Base-by-base conservation (phyloP, 2,329 filamentous ascomycete genomes). In the Colletotrichum lentis region DNA sequence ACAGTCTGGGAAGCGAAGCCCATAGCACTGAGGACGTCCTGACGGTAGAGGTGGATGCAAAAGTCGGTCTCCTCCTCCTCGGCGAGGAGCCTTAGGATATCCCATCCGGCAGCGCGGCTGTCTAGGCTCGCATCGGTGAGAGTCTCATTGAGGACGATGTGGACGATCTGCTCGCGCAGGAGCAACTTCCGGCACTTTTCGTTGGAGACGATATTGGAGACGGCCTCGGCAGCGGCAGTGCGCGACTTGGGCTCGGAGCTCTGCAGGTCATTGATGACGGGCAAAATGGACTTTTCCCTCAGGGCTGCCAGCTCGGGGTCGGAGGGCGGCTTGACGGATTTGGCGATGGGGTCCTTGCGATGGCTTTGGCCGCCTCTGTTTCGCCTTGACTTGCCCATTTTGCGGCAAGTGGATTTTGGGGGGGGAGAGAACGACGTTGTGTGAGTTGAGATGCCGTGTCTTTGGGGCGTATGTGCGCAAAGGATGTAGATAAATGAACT, bases 51-150 rank as follows among this genome's bases (percentile, higher is more conserved):
- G 72, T 91, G 88, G 22, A 91, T 80, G 70, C 87, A 89, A 67
- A 91, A 91, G 73, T 90, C 89, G 14, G 85, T 80, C 72, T 90
- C 88, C 75, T 91, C 89, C 73, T 90, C 85, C 70, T 86, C 80
- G 2, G 85, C 86, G 61, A 91, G 80, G 49, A 87, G 83, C 71
- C 85, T 83, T 60, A 91, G 79, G 71, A 91, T 89, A 14, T 86
- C 85, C 89, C 89, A 91, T n/a, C 88, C 89, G 22, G 88, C 86
- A 50, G 88, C 86, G 55, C 86, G 83, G 72, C 87, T 88, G 77
- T 91, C 88, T 60, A 90, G 80, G 65, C 83, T 86, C 44, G 84
- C 79, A 74, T 91, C 89, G 27, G 87, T 88, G 64, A 91, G 78
- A 37, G 87, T 90, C 79, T 90, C 86, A 39, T 84, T 87, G 68